Base-by-base conservation (phyloP, 768 basidiomycete genomes). In the Phlebiopsis flavidoalba region DNA sequence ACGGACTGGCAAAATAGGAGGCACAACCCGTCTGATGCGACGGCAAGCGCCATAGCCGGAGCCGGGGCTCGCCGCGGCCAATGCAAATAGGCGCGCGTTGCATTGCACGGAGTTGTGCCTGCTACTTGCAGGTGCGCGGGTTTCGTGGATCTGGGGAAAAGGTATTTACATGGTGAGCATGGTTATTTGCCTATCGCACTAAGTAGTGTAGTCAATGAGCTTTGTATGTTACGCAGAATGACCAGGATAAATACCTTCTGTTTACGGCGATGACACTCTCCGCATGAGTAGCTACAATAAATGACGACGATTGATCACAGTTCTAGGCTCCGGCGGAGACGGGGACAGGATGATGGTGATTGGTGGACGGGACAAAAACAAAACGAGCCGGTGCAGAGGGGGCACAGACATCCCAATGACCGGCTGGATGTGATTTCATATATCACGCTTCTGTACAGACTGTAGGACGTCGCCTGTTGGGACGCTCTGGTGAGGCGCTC, bases 111-210 rank as follows among this genome's bases (percentile, higher is more conserved):
- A 31, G 15, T 52, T 35, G 31, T 17, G 35, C 14, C 52, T 43
- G 52, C 52, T 22, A 26, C 50, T n/a, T 31, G 26, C 14, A 26
- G 11, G 15, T 53, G 8, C 50, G 22, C n/a, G 1, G 12, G 31
- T 43, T 8, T 43, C 33, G 33, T 48, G 7, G 26, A 53, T 6
- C 31, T 31, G 33, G 15, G 33, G 21, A 49, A 35, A 17, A 7
- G 19, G 35, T 37, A 50, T 81, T 63, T 64, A 92, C 91, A 82
- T 93, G n/a, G 90, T 59, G 88, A 88, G 70, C 91, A 93, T 22
- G 91, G 91, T n/a, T 59, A 88, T 74, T 75, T 92, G 90, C 62
- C 91, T 83, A 73, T 94, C 89, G 75, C 91, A 94, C 89, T 93
- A 51, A 15, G 14, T 22, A 51, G 21, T n/a, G 35, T 6, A n/a